A percentile compares a stretch with the other conserved stretches of the same genome.
These are phyloP conservation scores for Fibroporia radiculosa DNA, from an alignment of 768 basidiomycete species.

Conservation along the genomic window DNA sequence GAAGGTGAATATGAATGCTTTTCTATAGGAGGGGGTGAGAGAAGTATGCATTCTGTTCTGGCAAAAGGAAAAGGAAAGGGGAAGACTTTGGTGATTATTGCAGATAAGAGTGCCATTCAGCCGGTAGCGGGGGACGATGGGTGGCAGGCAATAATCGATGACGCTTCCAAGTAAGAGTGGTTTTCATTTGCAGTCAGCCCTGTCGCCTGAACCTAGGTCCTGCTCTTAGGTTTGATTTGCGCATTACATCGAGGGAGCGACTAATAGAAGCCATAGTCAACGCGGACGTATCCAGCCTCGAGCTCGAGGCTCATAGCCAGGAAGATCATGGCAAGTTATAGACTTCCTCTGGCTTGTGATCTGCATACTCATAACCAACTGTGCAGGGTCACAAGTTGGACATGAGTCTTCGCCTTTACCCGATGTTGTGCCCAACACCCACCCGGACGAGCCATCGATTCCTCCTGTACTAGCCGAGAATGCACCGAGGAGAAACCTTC, in stretches of 20 bases:
- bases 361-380: no score
- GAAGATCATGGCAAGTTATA: constrained; percentile 7
- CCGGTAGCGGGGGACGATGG: constrained; percentile 43
- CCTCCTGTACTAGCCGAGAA: constrained; percentile 18
- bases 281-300: constrained; percentile 30
- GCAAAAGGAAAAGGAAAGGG: constrained; percentile 43
- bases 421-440: constrained; percentile 44
- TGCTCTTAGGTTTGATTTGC: constrained; percentile 31
- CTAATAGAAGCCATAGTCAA: constrained; percentile 44
- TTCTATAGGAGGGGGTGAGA: constrained; percentile 39
- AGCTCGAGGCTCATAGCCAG: constrained; percentile 29
- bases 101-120: constrained; percentile 37
- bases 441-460: constrained; percentile 41
- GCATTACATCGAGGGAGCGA: constrained; percentile 37
- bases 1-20: constrained; percentile 59
- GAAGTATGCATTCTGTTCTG: constrained; percentile 45
- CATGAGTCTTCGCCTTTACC: constrained; percentile 40
- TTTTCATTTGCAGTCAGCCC: no score
- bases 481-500: constrained; percentile 18
- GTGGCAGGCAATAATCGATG: constrained; percentile 46
- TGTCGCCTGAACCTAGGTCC: no score
- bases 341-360: no score
- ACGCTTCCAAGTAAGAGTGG: constrained; percentile 39
- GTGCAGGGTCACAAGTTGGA: no score
- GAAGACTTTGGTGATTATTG: constrained; percentile 39